Percentiles rank a stretch among this genome's conserved stretches.
These are phyloP conservation scores for Acanthamoeba culbertsoni DNA, from an alignment of 208 protist genomes.

Conservation along the genomic window DNA sequence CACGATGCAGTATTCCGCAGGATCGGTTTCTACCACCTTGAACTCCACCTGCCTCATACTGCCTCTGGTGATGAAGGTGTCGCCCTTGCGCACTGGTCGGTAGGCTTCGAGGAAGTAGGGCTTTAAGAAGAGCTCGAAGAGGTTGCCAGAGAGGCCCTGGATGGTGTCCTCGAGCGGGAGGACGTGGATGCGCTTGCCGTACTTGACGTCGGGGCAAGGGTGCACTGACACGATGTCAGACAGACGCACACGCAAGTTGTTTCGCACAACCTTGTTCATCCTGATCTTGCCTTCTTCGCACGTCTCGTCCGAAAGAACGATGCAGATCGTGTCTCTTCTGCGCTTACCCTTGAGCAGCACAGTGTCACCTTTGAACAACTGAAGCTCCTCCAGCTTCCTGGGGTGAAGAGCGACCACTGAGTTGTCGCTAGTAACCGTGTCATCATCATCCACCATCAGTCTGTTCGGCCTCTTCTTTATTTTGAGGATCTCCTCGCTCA, in stretches of 20 bases:
- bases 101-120: constrained; percentile 99
- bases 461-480: constrained; percentile 91
- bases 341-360: constrained; percentile 99
- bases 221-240: constrained; percentile 97
- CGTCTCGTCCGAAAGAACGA: constrained; percentile 95
- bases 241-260: constrained; percentile 98
- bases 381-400: constrained; percentile 95
- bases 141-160: constrained; percentile 98
- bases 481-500: constrained; percentile 83
- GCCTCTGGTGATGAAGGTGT: constrained; percentile 96
- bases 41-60: constrained; percentile 99
- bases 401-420: constrained; percentile 94
- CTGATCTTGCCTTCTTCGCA: constrained; percentile 94
- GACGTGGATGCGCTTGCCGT: constrained; percentile 98
- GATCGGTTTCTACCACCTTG: constrained; percentile 99
- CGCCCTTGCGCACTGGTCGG: constrained; percentile 98
- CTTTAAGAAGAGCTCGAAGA: constrained; percentile 99
- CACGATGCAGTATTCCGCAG: constrained; percentile 97
- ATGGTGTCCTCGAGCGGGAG: constrained; percentile 99
- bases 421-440: constrained; percentile 97
- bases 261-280: constrained; percentile 98
- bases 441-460: constrained; percentile 98
- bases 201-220: constrained; percentile 95
- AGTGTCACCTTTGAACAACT: constrained; percentile 98
- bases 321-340: constrained; percentile 91